Evolutionary conservation across 805 yeast species (phyloP), one percentile per base, ranked within the genome.

Genomic region (Kluyveromyces wickerhamii): DNA sequence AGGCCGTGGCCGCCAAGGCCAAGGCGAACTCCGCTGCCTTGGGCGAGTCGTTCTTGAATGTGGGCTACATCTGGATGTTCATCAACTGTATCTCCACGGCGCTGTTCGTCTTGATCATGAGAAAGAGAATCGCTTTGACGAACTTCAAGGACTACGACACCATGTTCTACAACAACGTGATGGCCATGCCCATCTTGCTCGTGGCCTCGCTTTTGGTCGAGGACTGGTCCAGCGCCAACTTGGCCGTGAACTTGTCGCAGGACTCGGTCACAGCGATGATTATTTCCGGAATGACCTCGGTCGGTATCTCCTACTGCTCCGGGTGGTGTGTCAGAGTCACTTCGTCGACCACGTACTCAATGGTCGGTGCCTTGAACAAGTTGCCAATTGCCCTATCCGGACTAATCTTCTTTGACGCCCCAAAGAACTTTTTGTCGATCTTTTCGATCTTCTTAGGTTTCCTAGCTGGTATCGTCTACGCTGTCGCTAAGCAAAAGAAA

Each of bases 271-370:
- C 86, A 44, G 62, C 79, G 29, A 88, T 92, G 95, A 53, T 92
- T 43, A 73, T 89, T 57, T 85, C 96, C 23, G 98, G 98, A 63
- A 74, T 84, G 49, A 80, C 94, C 29, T 81, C 96, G 21, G 95
- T 92, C 35, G 96, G 95, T 67, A 92, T 92, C 60, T 89, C 97
- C 29, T 92, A 92, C 75, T 86, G 96, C 65, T 87, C 97, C 9
- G 98, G 96, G 42, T 92, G 98, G 98, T 92, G 98, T 75, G 95
- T 92, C 47, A 85, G 98, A 69, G 97, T 92, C 45, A 92, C 98
- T 28, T 86, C 96, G 15, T 88, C 97, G 18, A 92, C 98, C 37
- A 92, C 98, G 37, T 92, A 92, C 69, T 86, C 96, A 36, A 92
- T 92, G 98, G 97, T 92, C 40, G 98, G 98, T 62, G 98, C 98